Conservation (phyloP, 306 rosid genomes). For the Bauhinia variegata region DNA sequence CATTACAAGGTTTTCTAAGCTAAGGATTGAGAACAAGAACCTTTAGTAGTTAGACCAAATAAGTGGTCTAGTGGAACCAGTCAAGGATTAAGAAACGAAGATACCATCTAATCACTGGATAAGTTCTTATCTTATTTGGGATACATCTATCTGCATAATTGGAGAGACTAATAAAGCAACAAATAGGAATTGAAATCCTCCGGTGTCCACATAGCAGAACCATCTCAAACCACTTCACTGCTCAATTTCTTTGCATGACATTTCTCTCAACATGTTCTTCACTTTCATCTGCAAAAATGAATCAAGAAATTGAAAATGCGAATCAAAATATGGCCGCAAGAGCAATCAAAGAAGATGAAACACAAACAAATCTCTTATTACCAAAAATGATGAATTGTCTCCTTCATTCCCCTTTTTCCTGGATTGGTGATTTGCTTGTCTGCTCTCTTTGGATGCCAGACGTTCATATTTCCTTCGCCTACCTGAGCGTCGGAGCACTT, state of each 20-base stretch:
- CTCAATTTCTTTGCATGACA: conserved; percentile 53
- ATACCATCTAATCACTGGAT: neutral
- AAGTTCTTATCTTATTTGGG: neutral
- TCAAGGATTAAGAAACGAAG: too few relatives aligned
- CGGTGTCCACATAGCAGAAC: neutral
- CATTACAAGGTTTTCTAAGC: too few relatives aligned
- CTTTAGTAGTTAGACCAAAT: too few relatives aligned
- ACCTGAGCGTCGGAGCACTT: conserved; percentile 14
- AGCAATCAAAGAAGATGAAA: too few relatives aligned
- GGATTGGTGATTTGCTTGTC: neutral
- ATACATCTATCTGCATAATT: too few relatives aligned
- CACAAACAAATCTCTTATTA: neutral
- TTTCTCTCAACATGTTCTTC: conserved; percentile 39
- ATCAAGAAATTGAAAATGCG: neutral
- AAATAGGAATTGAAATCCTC: conserved; percentile 4
- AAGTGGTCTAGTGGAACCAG: too few relatives aligned
- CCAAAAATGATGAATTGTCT: conserved; percentile 31
- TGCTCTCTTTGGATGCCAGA: conserved; percentile 7
- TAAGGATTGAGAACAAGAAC: too few relatives aligned
- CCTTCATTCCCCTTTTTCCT: conserved; percentile 35
- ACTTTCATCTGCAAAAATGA: conserved; percentile 45
- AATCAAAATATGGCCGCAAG: neutral
- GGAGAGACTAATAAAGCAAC: neutral
- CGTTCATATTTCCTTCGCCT: conserved; percentile 30
- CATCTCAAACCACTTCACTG: conserved; percentile 31